Conservation (phyloP, 352 stramenopile genomes). For the Globisporangium perplexum region DNA sequence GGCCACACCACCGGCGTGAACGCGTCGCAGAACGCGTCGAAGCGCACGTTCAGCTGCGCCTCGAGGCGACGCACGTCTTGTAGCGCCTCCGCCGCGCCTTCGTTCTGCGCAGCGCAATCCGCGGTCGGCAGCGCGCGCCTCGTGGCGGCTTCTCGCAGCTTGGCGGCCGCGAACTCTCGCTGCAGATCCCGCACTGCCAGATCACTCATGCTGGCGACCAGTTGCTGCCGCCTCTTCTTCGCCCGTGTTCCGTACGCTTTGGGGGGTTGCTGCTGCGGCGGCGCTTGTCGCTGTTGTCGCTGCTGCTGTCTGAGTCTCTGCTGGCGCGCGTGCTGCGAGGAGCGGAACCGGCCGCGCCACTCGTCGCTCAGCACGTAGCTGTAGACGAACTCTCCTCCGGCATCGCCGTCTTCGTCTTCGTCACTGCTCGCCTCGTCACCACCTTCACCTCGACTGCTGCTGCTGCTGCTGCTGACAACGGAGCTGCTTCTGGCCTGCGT, state of each 20-base stretch:
- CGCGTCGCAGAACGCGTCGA: conserved; percentile 62
- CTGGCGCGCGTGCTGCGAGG: conserved; percentile 5
- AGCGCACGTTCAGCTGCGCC: conserved; percentile 39
- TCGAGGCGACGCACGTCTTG: conserved; percentile 28
- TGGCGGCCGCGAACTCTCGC: conserved; percentile 32
- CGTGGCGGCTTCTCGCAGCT: conserved; percentile 22
- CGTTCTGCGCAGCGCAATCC: neutral
- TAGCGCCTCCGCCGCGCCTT: neutral
- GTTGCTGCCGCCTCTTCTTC: conserved; percentile 2
- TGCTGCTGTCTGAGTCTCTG: conserved; percentile 18
- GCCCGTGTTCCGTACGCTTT: neutral
- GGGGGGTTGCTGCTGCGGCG: neutral
- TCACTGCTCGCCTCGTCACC: conserved; percentile 6
- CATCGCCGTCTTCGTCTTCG: conserved; percentile 5
- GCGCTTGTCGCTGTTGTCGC: neutral
- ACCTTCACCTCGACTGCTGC: neutral
- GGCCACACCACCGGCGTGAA: conserved; percentile 61
- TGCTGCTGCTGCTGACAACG: neutral
- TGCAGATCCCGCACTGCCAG: conserved; percentile 31
- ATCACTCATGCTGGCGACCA: conserved; percentile 2
- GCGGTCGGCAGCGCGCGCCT: conserved; percentile 18
- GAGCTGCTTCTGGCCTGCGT: no score
- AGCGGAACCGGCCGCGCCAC: conserved; percentile 52
- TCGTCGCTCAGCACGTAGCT: conserved; percentile 68
- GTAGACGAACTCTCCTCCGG: conserved; percentile 58